Conservation (phyloP, 768 basidiomycete species). For the Serendipita sp. region DNA sequence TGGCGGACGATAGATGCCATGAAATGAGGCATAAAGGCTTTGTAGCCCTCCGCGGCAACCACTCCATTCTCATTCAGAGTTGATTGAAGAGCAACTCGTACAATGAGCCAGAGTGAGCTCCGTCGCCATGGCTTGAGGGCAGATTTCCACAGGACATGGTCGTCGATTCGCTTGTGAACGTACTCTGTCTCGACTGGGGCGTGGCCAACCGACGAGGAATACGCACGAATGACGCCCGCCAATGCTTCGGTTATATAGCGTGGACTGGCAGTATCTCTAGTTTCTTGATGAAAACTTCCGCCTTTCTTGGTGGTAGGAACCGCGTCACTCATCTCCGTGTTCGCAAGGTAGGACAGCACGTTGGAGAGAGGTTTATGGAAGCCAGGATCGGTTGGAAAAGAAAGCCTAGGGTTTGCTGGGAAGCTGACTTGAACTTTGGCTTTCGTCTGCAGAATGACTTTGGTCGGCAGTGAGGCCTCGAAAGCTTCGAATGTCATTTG, state of each 20-base stretch:
- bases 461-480: slow-evolving; percentile 25
- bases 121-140: slow-evolving; percentile 31
- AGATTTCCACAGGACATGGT: slow-evolving; percentile 29
- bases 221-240: slow-evolving; percentile 29
- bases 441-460: slow-evolving; percentile 21
- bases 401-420: slow-evolving; percentile 27
- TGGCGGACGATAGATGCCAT: slow-evolving; percentile 17
- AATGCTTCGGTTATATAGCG: slow-evolving; percentile 35
- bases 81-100: slow-evolving; percentile 29
- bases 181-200: slow-evolving; percentile 16
- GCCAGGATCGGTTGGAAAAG: slow-evolving; percentile 18
- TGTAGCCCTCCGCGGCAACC: slow-evolving; percentile 20
- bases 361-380: slow-evolving; percentile 18
- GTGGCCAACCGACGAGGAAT: slow-evolving; percentile 7
- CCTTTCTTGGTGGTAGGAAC: slow-evolving; percentile 22
- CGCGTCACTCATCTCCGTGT: slow-evolving; percentile 20
- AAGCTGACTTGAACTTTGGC: slow-evolving; percentile 31
- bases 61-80: slow-evolving; percentile 11
- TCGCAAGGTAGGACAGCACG: slow-evolving; percentile 23
- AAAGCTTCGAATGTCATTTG: slow-evolving; percentile 29
- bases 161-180: slow-evolving; percentile 28
- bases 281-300: slow-evolving; percentile 16
- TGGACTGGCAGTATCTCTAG: slow-evolving; percentile 26
- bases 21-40: slow-evolving; percentile 31
- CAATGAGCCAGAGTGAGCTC: slow-evolving; percentile 32